Evolutionary conservation across 257 asterid genomes (phyloP).

Genomic region (Solanum clarkiae): DNA sequence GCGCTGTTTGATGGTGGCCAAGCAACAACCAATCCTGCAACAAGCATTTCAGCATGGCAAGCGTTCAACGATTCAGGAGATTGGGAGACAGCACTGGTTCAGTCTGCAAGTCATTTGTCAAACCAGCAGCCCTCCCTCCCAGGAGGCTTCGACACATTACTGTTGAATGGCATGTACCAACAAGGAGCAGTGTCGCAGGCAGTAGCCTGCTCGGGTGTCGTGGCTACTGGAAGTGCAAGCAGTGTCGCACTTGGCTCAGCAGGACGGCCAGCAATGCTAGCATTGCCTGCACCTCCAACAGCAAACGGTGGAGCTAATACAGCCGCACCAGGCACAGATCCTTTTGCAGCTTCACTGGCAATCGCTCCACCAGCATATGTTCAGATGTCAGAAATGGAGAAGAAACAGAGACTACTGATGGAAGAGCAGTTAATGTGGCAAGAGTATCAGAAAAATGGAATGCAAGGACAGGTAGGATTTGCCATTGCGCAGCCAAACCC

Average conservation of each 20-base stretch:
- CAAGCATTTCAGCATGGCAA: conserved; percentile 57
- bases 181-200: conserved; percentile 55
- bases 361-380: conserved; percentile 79
- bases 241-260: conserved; percentile 81
- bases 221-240: conserved; percentile 74
- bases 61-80: conserved; percentile 71
- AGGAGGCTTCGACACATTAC: conserved; percentile 47
- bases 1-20: conserved; percentile 60
- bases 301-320: conserved; percentile 11
- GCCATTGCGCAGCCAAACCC: conserved; percentile 21
- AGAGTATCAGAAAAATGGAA: conserved; percentile 69
- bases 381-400: conserved; percentile 94
- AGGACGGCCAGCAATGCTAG: conserved; percentile 71
- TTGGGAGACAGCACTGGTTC: conserved; percentile 75
- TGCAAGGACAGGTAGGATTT: conserved; percentile 62
- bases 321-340: conserved; percentile 6
- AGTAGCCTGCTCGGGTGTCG: conserved; percentile 43
- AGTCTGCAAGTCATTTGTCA: conserved; percentile 57
- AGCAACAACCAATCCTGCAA: conserved; percentile 11
- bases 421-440: conserved; percentile 92
- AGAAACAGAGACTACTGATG: conserved; percentile 51
- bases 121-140: conserved; percentile 58
- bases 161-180: conserved; percentile 84
- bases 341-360: conserved; percentile 59
- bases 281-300: conserved; percentile 73